Percentiles rank a stretch among this genome's conserved stretches.
Evolutionary conservation across 352 stramenopile species (phyloP).

Genomic region (Phytophthora melonis): DNA sequence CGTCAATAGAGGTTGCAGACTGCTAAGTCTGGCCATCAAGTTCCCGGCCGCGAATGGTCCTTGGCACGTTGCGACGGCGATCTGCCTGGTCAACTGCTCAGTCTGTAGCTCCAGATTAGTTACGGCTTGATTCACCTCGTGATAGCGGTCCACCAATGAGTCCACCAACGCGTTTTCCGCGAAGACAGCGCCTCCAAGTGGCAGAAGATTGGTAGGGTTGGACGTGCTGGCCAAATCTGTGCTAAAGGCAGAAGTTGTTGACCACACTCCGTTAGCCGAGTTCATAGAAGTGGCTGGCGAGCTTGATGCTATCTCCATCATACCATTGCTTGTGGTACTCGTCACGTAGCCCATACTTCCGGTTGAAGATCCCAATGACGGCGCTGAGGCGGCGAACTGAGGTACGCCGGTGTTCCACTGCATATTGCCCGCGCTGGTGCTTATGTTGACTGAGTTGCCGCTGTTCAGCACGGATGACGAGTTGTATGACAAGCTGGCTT

Average conservation of each 20-base stretch:
- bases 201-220: slow-evolving; percentile 31
- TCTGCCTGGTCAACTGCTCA: slow-evolving; percentile 48
- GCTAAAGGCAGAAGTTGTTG: slow-evolving; percentile 36
- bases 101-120: slow-evolving; percentile 52
- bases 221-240: slow-evolving; percentile 31
- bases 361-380: slow-evolving; percentile 21
- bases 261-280: slow-evolving; percentile 29
- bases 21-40: slow-evolving; percentile 39
- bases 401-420: slow-evolving; percentile 23
- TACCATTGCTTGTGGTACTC: slow-evolving; percentile 22
- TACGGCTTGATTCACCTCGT: slow-evolving; percentile 56
- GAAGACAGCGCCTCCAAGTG: slow-evolving; percentile 32
- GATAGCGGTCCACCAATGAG: slow-evolving; percentile 62
- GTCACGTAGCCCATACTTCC: slow-evolving; percentile 11
- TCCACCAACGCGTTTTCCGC: slow-evolving; percentile 63
- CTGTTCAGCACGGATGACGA: slow-evolving; percentile 7
- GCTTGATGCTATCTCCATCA: slow-evolving; percentile 22
- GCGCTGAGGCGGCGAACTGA: slow-evolving; percentile 11
- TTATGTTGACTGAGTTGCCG: slow-evolving; percentile 15
- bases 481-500: slow-evolving; percentile 10
- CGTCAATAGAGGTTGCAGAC: slow-evolving; percentile 40
- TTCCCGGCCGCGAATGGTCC: slow-evolving; percentile 46
- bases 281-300: slow-evolving; percentile 13
- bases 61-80: slow-evolving; percentile 57
- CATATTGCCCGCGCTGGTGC: neutral